Evolutionary conservation across 257 asterid species (phyloP).

Genomic region (Petunia axillaris): DNA sequence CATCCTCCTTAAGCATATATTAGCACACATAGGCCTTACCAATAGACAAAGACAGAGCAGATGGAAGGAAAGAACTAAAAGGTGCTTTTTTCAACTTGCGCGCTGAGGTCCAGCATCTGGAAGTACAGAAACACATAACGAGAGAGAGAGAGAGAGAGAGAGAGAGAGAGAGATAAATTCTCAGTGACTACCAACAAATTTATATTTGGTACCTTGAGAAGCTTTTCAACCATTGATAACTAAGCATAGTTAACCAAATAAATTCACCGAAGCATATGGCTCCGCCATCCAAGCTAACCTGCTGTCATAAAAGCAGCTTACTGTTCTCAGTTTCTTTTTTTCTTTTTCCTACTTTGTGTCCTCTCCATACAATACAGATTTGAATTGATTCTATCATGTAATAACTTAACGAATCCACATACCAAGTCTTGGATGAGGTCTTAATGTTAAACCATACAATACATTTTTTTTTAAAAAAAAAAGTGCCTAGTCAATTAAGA

Average conservation of each 20-base stretch:
- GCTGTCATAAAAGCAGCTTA: no score
- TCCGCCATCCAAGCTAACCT: no score
- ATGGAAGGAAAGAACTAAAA: slow-evolving; percentile 5
- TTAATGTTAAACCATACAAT: not conserved
- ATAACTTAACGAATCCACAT: not conserved
- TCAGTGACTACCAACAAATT: no score
- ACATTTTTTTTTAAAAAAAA: not conserved
- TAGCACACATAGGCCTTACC: not conserved
- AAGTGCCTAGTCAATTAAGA: not conserved
- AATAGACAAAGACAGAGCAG: not conserved
- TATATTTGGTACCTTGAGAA: no score
- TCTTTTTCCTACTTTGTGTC: no score
- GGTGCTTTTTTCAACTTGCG: not conserved
- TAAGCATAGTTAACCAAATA: no score
- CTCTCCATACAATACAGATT: no score
- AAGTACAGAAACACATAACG: not conserved
- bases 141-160: not conserved
- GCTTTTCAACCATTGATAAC: no score
- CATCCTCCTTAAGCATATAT: slow-evolving; percentile 4
- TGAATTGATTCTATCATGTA: not conserved
- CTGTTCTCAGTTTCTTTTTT: no score
- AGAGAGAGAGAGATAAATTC: no score
- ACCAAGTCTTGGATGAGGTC: not conserved
- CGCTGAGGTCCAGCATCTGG: slow-evolving; percentile 5
- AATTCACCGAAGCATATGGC: no score